Conservation (phyloP, 192 early-diverging fungal species). For the Entomortierella beljakovae region DNA sequence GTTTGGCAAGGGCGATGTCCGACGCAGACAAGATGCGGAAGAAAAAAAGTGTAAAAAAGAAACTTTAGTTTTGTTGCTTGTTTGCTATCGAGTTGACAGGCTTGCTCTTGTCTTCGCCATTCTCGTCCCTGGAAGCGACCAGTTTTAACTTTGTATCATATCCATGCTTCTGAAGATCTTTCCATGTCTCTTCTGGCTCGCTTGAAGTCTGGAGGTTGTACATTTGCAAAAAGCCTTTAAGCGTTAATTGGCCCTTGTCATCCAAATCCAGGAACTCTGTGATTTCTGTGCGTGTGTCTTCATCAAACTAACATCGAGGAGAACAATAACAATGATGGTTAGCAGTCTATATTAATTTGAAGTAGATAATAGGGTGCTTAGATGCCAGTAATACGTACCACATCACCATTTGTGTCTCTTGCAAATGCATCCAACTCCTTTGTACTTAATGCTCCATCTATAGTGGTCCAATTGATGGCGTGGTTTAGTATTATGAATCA, state of each 20-base stretch:
- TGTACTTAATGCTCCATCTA: slow-evolving; percentile 57
- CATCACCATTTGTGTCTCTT: slow-evolving; percentile 60
- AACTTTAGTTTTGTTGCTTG: not conserved
- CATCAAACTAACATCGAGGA: slow-evolving; percentile 36
- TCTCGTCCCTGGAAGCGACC: slow-evolving; percentile 56
- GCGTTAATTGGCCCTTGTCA: slow-evolving; percentile 70
- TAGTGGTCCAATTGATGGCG: no score
- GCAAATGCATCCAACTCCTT: slow-evolving; percentile 63
- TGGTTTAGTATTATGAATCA: no score
- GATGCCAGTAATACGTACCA: slow-evolving; percentile 36
- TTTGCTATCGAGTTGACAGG: not conserved
- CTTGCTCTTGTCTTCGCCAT: slow-evolving; percentile 31
- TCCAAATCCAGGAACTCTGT: slow-evolving; percentile 72
- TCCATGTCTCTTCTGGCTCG: slow-evolving; percentile 80
- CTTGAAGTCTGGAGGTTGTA: slow-evolving; percentile 77
- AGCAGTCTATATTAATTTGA: not conserved
- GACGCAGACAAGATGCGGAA: no score
- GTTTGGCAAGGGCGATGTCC: no score
- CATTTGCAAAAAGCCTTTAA: slow-evolving; percentile 84
- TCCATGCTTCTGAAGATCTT: slow-evolving; percentile 76
- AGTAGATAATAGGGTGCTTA: not conserved
- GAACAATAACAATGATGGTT: not conserved
- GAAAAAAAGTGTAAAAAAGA: not conserved
- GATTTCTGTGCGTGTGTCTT: slow-evolving; percentile 67
- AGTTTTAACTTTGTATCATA: slow-evolving; percentile 64